Evolutionary conservation across 2,329 filamentous ascomycete species (phyloP), one percentile per base, ranked within the genome.

Genomic region (Aureobasidium melanogenum): DNA sequence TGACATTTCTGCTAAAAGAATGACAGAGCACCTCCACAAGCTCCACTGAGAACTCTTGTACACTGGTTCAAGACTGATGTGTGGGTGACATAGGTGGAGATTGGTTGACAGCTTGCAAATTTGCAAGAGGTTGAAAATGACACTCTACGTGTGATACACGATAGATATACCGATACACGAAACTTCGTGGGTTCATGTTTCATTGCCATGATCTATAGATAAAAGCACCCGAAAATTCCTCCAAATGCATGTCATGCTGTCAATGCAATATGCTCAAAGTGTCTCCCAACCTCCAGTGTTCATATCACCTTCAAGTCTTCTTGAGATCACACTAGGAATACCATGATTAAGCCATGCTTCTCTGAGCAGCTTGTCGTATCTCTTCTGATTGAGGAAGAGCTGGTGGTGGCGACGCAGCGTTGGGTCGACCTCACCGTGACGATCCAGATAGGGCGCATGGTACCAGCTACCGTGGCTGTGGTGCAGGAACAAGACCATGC

Each of bases 271-370:
- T 34, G 22, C 17, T 38, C 70, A 62, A 81, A 81, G 67, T 36
- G 78, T 97, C 77, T 99, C 94, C 94, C 94, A 99, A 0, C 94
- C 94, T 0, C 94, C 94, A 68, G 91, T 97, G 71, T 99, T 99
- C 47, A 97, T 91, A 73, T 99, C 94, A 15, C 90, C 88, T 78
- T 99, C 94, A 66, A 99, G 75, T 74, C 91, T 93, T 66, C 94
- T 82, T 66, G 88, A 89, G 71, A 99, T 96, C 50, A 91, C 86
- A 66, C 89, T 95, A 38, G 92, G 92, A 30, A 99, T 85, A 5
- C 88, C 87, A 68, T 97, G 91, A 54, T 86, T 84, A 63, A 97
- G 79, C 87, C 95, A 97, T 46, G 92, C 85, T 67, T 87, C 89
- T 55, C 94, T 82, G 62, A 97, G 81, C 74, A 97, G 82, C 38